phyloP scores from a whole-genome alignment of 176 grass and related monocot genomes.

The Avena insularis region DNA sequence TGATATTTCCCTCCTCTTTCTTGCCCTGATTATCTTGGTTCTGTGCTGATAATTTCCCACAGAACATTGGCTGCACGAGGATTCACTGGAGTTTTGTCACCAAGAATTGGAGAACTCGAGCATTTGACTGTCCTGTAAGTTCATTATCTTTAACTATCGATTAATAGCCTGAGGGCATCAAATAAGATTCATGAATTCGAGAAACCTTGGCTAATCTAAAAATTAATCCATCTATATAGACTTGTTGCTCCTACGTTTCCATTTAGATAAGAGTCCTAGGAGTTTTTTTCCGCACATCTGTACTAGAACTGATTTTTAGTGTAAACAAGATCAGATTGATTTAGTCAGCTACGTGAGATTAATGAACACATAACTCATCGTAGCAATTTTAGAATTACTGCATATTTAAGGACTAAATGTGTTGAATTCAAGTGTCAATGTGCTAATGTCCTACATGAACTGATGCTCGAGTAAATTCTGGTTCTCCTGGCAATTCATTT shows the following conservation, averaged over 20 bases:
- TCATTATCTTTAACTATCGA: neutral
- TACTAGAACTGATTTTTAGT: neutral
- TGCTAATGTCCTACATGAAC: constrained; percentile 16
- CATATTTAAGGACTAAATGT: neutral
- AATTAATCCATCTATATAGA: neutral
- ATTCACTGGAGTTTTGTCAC: constrained; percentile 84
- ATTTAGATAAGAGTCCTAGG: neutral
- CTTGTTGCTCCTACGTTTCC: neutral
- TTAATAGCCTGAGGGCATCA: neutral
- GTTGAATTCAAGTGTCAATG: neutral
- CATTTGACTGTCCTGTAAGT: constrained; percentile 95
- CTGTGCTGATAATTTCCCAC: constrained; percentile 3
- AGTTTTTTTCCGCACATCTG: neutral
- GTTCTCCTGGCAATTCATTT: neutral
- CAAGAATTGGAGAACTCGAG: constrained; percentile 86
- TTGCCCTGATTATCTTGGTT: neutral
- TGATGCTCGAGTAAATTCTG: neutral
- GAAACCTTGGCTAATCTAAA: neutral
- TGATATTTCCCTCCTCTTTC: neutral
- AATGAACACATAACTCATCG: neutral
- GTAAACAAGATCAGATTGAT: neutral
- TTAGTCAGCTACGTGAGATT: neutral
- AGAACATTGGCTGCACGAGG: constrained; percentile 95
- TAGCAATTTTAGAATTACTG: neutral
- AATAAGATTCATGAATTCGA: neutral